Conservation (phyloP, 306 rosid species). For the Potentilla sterilis region DNA sequence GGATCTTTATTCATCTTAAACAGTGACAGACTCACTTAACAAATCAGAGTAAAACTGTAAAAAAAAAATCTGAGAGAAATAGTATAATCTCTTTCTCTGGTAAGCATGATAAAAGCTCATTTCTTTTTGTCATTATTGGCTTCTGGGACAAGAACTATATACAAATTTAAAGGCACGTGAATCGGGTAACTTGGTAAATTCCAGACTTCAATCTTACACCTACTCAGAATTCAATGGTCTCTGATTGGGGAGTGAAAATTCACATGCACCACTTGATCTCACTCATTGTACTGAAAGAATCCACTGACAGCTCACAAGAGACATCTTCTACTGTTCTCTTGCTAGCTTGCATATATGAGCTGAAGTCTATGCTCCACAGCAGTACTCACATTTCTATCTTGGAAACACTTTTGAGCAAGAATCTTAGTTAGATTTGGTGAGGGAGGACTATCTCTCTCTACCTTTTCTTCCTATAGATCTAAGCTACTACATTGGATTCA, state of each 20-base stretch:
- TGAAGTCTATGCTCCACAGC: background rate
- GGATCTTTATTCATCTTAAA: background rate
- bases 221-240: background rate
- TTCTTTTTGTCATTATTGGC: background rate
- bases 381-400: background rate
- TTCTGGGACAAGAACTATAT: background rate
- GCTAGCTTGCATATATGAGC: conserved; percentile 16
- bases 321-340: conserved; percentile 23
- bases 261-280: conserved; percentile 8
- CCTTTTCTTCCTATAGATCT: conserved; percentile 17
- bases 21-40: background rate
- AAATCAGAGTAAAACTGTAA: conserved; percentile 8
- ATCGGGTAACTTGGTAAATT: background rate
- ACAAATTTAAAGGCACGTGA: conserved; percentile 17
- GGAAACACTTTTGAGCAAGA: background rate
- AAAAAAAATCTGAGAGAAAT: background rate
- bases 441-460: background rate
- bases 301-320: conserved; percentile 39
- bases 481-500: background rate
- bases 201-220: background rate
- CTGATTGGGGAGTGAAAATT: conserved; percentile 11
- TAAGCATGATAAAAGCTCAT: background rate
- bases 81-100: background rate
- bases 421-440: conserved; percentile 10
- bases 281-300: background rate